Base-by-base conservation (phyloP, 129 eudicot genomes). In the Tagetes patula region DNA sequence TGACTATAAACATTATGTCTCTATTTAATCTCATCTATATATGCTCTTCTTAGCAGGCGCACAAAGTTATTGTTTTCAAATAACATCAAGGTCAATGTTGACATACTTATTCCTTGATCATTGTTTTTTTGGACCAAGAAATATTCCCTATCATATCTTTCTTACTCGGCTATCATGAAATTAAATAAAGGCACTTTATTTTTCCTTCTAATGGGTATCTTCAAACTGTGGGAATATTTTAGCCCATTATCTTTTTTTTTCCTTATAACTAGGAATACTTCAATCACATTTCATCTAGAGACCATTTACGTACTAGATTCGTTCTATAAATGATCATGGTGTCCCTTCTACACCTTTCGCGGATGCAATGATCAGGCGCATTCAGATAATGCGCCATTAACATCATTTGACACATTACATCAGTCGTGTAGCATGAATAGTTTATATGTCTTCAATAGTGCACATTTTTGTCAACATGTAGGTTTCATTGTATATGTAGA, bases 341-440 rank as follows among this genome's bases (percentile, higher is more conserved):
- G 75, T 42, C 49, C 32, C 67, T 49, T 48, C 34, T 40, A 30
- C 67, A 71, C 67, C 73, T 71, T 71, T 71, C 77, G 13, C 42
- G 60, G 12, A 63, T 52, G 72, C 71, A 71, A 78, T 78, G 77
- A 78, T 78, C 52, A 63, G 6, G 60, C 67, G 60, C 77, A 52
- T 78, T 52, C 41, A 5, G 42, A 64, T 78, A 78, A 70, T 71
- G 77, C 61, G 52, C 73, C 58, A n/a, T 71, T 63, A 53, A 41
- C 77, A 71, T 78, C 82, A 42, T 40, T 70, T 72, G 37, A 50
- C 32, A 37, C 20, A 8, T 70, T 32, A 70, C 72, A 70, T 71
- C 82, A 43, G 67, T 71, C 71, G 39, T 40, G 41, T 71, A 40
- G 40, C 37, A 50, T 64, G 45, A 70, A 77, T 40, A 61, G 66